Conservation (phyloP, 2,329 filamentous ascomycete species). For the Sclerotinia subarctica region DNA sequence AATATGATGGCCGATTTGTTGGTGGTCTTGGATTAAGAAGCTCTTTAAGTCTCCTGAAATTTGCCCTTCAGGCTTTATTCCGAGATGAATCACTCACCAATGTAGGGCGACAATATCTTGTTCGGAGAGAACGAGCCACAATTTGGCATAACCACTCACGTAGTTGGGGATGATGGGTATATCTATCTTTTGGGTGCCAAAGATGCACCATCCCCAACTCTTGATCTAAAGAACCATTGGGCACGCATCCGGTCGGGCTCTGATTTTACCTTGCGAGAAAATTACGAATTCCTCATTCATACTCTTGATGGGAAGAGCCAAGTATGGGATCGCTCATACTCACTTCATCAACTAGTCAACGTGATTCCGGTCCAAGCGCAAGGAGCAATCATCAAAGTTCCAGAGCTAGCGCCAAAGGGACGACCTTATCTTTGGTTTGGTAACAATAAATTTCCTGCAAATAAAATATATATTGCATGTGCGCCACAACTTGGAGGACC, state of each 20-base stretch:
- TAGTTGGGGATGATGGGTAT: background rate
- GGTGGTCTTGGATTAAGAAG: background rate
- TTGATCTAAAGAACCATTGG: constrained; percentile 11
- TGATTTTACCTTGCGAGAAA: constrained; percentile 8
- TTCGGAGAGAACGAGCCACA: constrained; percentile 10
- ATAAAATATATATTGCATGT: constrained; percentile 8
- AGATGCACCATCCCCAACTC: constrained; percentile 8
- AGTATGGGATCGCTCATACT: constrained; percentile 9
- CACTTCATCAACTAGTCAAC: constrained; percentile 1
- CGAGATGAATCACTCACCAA: background rate
- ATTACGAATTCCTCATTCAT: constrained; percentile 15
- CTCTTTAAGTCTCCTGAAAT: background rate
- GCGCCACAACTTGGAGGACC: background rate
- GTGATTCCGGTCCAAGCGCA: constrained; percentile 2
- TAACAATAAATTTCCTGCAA: background rate
- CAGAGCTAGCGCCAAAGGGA: background rate
- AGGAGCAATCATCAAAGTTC: constrained; percentile 7
- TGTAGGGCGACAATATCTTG: background rate
- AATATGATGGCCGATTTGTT: background rate
- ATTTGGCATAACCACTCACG: constrained; percentile 5
- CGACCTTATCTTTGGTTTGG: constrained; percentile 14
- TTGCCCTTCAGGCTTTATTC: background rate
- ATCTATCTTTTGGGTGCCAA: constrained; percentile 12
- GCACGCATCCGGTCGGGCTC: background rate
- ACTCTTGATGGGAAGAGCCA: constrained; percentile 8